Conservation (phyloP, 1,284 basidiomycete species). For the Leucoagaricus sp. region DNA sequence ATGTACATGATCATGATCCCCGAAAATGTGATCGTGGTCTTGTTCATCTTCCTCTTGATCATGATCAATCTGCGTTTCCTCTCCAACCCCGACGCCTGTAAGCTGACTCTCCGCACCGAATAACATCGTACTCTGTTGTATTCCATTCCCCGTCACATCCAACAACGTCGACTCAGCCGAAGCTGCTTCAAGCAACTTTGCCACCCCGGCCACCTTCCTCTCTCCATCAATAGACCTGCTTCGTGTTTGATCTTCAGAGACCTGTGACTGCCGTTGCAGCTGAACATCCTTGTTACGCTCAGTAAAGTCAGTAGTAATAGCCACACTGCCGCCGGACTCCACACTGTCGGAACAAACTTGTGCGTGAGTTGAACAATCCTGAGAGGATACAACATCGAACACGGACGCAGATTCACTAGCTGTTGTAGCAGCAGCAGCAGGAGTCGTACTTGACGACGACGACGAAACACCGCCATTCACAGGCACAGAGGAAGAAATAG, state of each 20-base stretch:
- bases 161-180: conserved; percentile 51
- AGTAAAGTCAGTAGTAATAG: conserved; percentile 42
- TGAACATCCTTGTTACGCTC: conserved; percentile 40
- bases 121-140: conserved; percentile 18
- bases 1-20: conserved; percentile 18
- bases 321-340: conserved; percentile 28
- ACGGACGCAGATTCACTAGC: conserved; percentile 48
- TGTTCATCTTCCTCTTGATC: neutral
- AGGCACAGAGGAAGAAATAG: conserved; percentile 38
- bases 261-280: conserved; percentile 23
- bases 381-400: conserved; percentile 35
- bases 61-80: conserved; percentile 19
- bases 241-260: neutral
- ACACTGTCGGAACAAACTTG: conserved; percentile 35
- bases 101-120: neutral
- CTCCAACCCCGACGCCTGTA: conserved; percentile 15
- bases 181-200: conserved; percentile 40
- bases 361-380: conserved; percentile 34
- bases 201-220: conserved; percentile 6
- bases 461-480: conserved; percentile 36
- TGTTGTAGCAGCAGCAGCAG: neutral
- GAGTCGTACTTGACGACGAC: neutral
- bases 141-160: conserved; percentile 37
- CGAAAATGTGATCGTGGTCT: conserved; percentile 7
- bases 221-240: neutral